A percentile compares a stretch with the other conserved stretches of the same genome.
phyloP scores from a whole-genome alignment of 805 yeast genomes.

The Candida glaebosa region DNA sequence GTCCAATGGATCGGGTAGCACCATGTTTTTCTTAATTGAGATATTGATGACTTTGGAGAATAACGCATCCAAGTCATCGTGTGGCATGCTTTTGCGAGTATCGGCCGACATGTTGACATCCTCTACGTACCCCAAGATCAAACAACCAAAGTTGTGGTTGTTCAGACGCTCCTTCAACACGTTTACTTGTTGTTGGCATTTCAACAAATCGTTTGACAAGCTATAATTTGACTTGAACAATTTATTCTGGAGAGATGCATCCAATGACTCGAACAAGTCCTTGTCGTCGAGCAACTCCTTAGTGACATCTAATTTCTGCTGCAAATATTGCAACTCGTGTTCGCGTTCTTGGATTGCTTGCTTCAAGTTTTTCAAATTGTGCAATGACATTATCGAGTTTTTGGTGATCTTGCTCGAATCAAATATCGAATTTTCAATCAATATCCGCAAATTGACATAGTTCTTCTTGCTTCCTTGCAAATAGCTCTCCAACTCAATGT shows the following conservation, averaged over 20 bases:
- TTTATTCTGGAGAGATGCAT: slow-evolving; percentile 24
- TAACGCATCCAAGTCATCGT: slow-evolving; percentile 34
- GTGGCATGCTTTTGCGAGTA: background rate
- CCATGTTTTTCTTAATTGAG: slow-evolving; percentile 41
- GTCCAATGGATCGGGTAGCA: slow-evolving; percentile 36
- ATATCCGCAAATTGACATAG: slow-evolving; percentile 38
- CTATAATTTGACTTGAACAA: slow-evolving; percentile 29
- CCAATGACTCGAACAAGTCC: slow-evolving; percentile 19
- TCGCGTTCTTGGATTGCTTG: background rate
- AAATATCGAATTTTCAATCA: slow-evolving; percentile 44
- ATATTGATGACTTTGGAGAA: slow-evolving; percentile 46
- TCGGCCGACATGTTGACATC: slow-evolving; percentile 29
- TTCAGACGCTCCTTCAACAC: slow-evolving; percentile 23
- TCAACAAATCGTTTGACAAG: slow-evolving; percentile 28
- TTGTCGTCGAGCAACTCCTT: slow-evolving; percentile 31
- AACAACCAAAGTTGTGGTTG: slow-evolving; percentile 43
- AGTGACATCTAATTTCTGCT: slow-evolving; percentile 27
- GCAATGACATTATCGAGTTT: slow-evolving; percentile 30
- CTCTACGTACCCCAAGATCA: slow-evolving; percentile 47
- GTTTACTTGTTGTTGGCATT: slow-evolving; percentile 26
- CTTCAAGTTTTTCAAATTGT: slow-evolving; percentile 26
- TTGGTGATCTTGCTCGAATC: slow-evolving; percentile 34
- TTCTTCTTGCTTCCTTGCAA: slow-evolving; percentile 15
- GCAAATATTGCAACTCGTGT: slow-evolving; percentile 18
- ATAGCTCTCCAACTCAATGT: slow-evolving; percentile 12